Evolutionary conservation across 306 rosid species (phyloP), one percentile per base, ranked within the genome.

Genomic region (Fragaria iinumae): DNA sequence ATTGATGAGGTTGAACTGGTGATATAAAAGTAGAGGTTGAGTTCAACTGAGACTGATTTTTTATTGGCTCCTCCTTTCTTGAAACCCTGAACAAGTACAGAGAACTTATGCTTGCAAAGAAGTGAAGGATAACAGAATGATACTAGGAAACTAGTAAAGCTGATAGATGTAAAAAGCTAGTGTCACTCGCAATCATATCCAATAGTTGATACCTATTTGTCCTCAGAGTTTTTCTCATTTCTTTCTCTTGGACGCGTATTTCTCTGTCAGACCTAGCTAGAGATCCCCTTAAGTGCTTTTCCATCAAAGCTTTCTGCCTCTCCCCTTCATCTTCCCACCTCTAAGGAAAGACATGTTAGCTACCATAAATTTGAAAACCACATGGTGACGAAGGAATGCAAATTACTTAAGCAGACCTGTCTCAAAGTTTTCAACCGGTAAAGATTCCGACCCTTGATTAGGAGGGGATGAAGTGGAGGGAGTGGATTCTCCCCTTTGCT

Each of bases 401-500:
- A 71, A 57, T 70, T 55, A 45, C 52, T 12, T 55, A 38, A 49
- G 71, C 68, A 67, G 38, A 93, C 98, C 97, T 92, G 96, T 95
- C 98, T 89, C 87, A 89, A 59, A 76, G 97, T 95, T 85, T 88
- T 90, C 82, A 92, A 49, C 78, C 90, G 82, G 76, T 92, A 94
- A 77, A 94, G 97, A 77, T 95, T 92, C 79, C 98, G 88, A 69
- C 98, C 98, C 87, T 95, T 92, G 12, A 92, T 88, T 79, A 95
- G 77, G 43, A 92, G 87, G 72, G 96, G 97, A 74, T 90, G 81
- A 62, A 95, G 95, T 55, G 92, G 93, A 69, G 95, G 95, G 39
- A 89, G 90, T 72, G 95, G 88, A 70, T 87, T 90, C 87, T 88
- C 93, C 76, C 98, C 97, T 78, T 88, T 95, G 83, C 98, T 92